Percentiles rank a stretch among this genome's conserved stretches.
These are phyloP conservation scores for Penicillium italicum DNA, from an alignment of 2,329 filamentous ascomycete species.

Conservation along the genomic window DNA sequence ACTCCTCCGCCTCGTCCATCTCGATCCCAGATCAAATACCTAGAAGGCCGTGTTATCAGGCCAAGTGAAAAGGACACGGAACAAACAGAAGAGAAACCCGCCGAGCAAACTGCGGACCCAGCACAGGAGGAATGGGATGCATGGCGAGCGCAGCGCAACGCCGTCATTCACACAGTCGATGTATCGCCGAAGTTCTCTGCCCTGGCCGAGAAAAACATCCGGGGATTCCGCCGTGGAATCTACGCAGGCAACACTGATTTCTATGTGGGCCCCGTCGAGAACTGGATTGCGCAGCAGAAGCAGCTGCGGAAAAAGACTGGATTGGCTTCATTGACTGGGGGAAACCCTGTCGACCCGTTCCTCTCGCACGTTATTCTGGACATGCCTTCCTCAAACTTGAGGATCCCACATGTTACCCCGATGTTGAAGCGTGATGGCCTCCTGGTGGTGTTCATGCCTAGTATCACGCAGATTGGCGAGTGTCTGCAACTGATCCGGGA, in stretches of 20 bases:
- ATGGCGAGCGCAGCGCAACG: constrained; percentile 55
- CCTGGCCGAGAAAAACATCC: constrained; percentile 62
- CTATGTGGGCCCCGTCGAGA: constrained; percentile 62
- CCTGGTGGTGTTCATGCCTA: constrained; percentile 70
- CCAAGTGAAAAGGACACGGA: constrained; percentile 25
- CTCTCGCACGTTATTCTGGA: constrained; percentile 70
- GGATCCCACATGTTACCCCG: constrained; percentile 44
- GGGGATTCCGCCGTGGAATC: constrained; percentile 64
- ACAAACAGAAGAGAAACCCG: constrained; percentile 7
- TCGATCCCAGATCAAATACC: constrained; percentile 31
- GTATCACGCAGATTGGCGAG: constrained; percentile 70
- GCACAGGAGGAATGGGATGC: constrained; percentile 41
- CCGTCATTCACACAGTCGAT: constrained; percentile 73
- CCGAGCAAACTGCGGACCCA: constrained; percentile 13
- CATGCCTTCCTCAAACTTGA: constrained; percentile 60
- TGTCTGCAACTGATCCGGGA: constrained; percentile 56
- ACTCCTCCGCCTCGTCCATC: constrained; percentile 46
- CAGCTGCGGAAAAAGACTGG: constrained; percentile 31
- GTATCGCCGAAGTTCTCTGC: constrained; percentile 58
- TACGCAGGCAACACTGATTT: constrained; percentile 72
- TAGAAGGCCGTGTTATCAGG: constrained; percentile 23
- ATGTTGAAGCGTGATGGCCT: constrained; percentile 62
- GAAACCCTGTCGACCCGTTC: constrained; percentile 51
- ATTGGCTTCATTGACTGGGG: constrained; percentile 17
- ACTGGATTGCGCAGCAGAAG: constrained; percentile 58